Percentiles rank a stretch among this genome's conserved stretches.
phyloP scores from a whole-genome alignment of 768 basidiomycete species.

The Termitomyces sp. region DNA sequence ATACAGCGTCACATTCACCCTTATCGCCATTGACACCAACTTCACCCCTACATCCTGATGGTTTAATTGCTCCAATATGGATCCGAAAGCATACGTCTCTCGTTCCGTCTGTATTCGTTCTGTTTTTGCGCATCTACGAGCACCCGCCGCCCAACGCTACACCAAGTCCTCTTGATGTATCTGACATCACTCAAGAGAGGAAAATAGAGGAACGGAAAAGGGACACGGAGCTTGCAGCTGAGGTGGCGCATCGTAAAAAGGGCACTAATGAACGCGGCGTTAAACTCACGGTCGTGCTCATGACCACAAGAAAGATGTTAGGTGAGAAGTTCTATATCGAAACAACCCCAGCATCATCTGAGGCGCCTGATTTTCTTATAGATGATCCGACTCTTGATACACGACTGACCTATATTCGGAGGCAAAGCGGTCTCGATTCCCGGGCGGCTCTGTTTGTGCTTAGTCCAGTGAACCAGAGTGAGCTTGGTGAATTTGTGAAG shows the following conservation, averaged over 20 bases:
- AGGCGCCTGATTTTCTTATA: conserved; percentile 20
- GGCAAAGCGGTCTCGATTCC: conserved; percentile 85
- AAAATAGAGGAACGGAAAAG: conserved; percentile 62
- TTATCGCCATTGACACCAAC: conserved; percentile 87
- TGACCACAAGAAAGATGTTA: conserved; percentile 84
- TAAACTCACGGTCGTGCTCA: conserved; percentile 90
- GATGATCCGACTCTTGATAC: conserved; percentile 83
- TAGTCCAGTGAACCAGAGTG: conserved; percentile 82
- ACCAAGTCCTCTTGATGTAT: conserved; percentile 48
- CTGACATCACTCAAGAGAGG: conserved; percentile 47
- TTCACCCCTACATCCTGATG: conserved; percentile 91
- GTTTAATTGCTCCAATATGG: conserved; percentile 97
- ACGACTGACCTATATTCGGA: conserved; percentile 80
- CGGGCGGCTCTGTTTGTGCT: conserved; percentile 91
- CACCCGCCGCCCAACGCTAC: conserved; percentile 32
- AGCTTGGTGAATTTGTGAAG: conserved; percentile 84
- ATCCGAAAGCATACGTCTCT: conserved; percentile 92
- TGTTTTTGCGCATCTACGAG: conserved; percentile 85
- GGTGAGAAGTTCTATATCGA: conserved; percentile 38
- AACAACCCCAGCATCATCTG: neutral
- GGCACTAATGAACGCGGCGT: conserved; percentile 78
- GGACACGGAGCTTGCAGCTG: conserved; percentile 74
- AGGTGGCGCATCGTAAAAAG: conserved; percentile 78
- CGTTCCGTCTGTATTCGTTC: conserved; percentile 88
- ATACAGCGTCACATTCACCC: conserved; percentile 70